These are phyloP conservation scores for Diaporthe sp. DNA, from an alignment of 2,329 filamentous ascomycete species.

Conservation along the genomic window DNA sequence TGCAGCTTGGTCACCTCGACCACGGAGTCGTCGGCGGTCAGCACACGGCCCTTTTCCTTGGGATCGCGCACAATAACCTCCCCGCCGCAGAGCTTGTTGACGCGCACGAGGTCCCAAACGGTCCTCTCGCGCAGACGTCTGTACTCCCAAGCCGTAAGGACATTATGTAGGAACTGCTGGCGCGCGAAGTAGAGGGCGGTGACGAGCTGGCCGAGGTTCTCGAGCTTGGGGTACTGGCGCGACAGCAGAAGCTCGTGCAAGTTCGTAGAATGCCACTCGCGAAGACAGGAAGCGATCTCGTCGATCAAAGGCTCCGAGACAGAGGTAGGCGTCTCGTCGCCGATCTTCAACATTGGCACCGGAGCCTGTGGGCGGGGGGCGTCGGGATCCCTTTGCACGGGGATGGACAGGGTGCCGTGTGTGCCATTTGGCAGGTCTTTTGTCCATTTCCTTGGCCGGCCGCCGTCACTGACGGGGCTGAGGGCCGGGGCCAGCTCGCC, in stretches of 20 bases:
- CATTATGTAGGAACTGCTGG: slow-evolving; percentile 93
- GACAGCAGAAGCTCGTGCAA: slow-evolving; percentile 91
- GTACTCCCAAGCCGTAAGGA: slow-evolving; percentile 90
- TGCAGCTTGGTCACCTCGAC: slow-evolving; percentile 92
- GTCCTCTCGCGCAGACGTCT: slow-evolving; percentile 86
- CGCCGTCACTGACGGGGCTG: slow-evolving; percentile 40
- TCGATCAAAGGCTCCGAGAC: slow-evolving; percentile 92
- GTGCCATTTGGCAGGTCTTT: slow-evolving; percentile 57
- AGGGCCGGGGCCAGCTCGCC: slow-evolving; percentile 44
- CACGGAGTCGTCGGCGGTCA: slow-evolving; percentile 94
- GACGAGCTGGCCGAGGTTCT: slow-evolving; percentile 85
- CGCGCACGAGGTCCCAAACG: slow-evolving; percentile 94
- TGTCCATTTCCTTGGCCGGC: slow-evolving; percentile 42
- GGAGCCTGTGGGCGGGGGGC: slow-evolving; percentile 87
- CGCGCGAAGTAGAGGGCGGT: slow-evolving; percentile 86
- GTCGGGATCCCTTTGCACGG: slow-evolving; percentile 72
- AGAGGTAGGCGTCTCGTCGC: slow-evolving; percentile 95
- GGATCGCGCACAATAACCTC: slow-evolving; percentile 97
- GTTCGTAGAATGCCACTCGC: slow-evolving; percentile 99
- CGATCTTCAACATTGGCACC: slow-evolving; percentile 97
- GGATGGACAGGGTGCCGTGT: slow-evolving; percentile 60
- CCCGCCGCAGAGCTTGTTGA: slow-evolving; percentile 93
- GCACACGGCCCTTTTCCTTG: slow-evolving; percentile 82
- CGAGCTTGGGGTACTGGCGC: slow-evolving; percentile 84
- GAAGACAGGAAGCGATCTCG: slow-evolving; percentile 95